Percentiles rank a stretch among this genome's conserved stretches.
Conservation (phyloP, 352 stramenopile species). For the Phytophthora colocasiae region DNA sequence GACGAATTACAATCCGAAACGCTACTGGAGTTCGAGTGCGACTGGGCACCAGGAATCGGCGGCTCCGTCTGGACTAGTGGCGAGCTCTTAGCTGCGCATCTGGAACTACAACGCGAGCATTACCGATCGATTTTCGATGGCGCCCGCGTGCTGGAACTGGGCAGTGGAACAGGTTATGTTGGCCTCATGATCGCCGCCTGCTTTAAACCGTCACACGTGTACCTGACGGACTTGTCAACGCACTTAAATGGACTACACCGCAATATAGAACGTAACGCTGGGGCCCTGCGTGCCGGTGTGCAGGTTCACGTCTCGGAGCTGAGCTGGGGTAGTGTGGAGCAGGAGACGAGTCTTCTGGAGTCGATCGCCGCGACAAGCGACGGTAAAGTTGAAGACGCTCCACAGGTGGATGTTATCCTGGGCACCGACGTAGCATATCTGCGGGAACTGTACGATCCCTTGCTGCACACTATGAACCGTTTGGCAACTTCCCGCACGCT, state of each 20-base stretch:
- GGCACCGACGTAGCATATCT: slow-evolving; percentile 86
- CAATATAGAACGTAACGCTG: slow-evolving; percentile 65
- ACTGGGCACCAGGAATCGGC: slow-evolving; percentile 85
- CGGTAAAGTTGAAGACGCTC: slow-evolving; percentile 14
- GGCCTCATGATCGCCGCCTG: slow-evolving; percentile 69
- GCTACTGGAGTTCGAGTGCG: slow-evolving; percentile 70
- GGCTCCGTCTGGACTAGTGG: slow-evolving; percentile 87
- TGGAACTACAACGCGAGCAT: slow-evolving; percentile 55
- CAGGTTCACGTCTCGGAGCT: slow-evolving; percentile 66
- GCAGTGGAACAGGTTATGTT: slow-evolving; percentile 81
- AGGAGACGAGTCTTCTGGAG: slow-evolving; percentile 57
- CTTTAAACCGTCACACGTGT: slow-evolving; percentile 64
- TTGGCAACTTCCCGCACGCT: slow-evolving; percentile 55
- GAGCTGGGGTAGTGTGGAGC: slow-evolving; percentile 52
- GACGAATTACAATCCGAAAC: slow-evolving; percentile 30
- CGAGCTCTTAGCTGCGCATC: slow-evolving; percentile 68
- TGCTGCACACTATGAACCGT: slow-evolving; percentile 65
- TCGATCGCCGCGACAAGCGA: slow-evolving; percentile 30
- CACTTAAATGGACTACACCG: slow-evolving; percentile 66
- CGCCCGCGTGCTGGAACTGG: slow-evolving; percentile 76
- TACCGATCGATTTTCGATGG: slow-evolving; percentile 66
- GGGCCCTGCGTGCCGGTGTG: slow-evolving; percentile 35
- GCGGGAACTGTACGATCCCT: slow-evolving; percentile 74
- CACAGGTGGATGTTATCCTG: slow-evolving; percentile 73
- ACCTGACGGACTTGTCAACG: slow-evolving; percentile 70